These are phyloP conservation scores for Diaporthe longicolla DNA, from an alignment of 2,329 filamentous ascomycete genomes.

Conservation along the genomic window DNA sequence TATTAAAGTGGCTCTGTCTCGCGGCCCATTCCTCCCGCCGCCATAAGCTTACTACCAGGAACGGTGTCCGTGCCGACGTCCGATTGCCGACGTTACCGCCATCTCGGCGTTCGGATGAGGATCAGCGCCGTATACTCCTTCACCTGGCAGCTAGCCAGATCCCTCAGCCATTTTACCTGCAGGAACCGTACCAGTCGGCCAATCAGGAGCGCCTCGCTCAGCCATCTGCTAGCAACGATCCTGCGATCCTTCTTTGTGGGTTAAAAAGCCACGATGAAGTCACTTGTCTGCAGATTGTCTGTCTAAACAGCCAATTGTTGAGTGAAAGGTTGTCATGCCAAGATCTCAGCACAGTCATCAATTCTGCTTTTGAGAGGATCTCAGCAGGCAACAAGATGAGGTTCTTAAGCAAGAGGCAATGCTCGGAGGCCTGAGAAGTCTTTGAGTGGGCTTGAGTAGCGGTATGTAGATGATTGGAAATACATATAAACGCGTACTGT, in stretches of 20 bases:
- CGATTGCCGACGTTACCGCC: neutral
- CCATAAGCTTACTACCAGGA: neutral
- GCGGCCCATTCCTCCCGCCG: neutral
- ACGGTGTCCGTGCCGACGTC: neutral
- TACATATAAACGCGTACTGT: neutral
- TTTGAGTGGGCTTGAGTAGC: rapidly evolving
- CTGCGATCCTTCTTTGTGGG: neutral
- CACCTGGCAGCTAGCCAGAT: neutral
- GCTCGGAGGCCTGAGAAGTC: neutral
- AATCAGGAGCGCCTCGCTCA: neutral
- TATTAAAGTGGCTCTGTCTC: neutral
- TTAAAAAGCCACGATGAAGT: slow-evolving; percentile 1
- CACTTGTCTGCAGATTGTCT: neutral
- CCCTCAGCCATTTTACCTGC: neutral
- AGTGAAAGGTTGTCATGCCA: neutral
- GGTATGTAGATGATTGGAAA: rapidly evolving
- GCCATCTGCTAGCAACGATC: neutral
- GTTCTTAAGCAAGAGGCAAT: neutral
- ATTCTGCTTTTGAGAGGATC: neutral
- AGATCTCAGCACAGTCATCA: slow-evolving; percentile 21
- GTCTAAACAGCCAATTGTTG: neutral
- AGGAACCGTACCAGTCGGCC: neutral
- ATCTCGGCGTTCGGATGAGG: neutral
- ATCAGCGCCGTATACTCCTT: neutral
- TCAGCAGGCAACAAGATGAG: neutral